Evolutionary conservation across 1,139 yeast species (phyloP), one percentile per base, ranked within the genome.

Genomic region (Saccharomyces hybrid): DNA sequence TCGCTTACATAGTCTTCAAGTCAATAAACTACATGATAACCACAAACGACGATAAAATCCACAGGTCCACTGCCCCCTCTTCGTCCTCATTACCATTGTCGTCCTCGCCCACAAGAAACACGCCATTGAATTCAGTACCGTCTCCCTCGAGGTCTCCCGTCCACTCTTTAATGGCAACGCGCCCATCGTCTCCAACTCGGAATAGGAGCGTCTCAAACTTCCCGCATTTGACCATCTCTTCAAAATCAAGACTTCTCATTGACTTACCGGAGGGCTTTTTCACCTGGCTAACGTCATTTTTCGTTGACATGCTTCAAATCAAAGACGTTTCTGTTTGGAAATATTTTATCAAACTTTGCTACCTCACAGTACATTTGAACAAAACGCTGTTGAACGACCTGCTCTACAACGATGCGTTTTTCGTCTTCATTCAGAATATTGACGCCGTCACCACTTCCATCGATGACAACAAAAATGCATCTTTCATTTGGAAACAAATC

Each of bases 1-100:
- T 58, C 13, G 25, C 59, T 26, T 60, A 66, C 47, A 54, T 60
- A 26, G 51, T 65, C 31, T 63, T 66, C 57, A 66, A 63, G 49
- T 59, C 67, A 23, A 52, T 67, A 32, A 59, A 64, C 5, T 60
- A 54, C n/a, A 55, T 58, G 44, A 38, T 38, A 38, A 38, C 25
- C 13, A 19, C 44, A 9, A 38, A 38, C 13, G 44, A 38, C 13
- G 44, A 38, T 38, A 16, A 38, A 38, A 38, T 16, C 6, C 44
- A 38, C 44, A 38, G 5, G 14, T 32, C 44, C 6, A 48, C 57
- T 13, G 50, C 57, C n/a, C 53, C 57, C 5, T 38, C 55, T 42
- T 51, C 62, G 6, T 47, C 53, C n/a, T 48, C 60, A 2, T 52
- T 57, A 27, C 50, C 58, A 8, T 53, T 61, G 34, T 50, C 57